These are phyloP conservation scores for Abrus pulchellus DNA, from an alignment of 306 rosid species.

Conservation along the genomic window DNA sequence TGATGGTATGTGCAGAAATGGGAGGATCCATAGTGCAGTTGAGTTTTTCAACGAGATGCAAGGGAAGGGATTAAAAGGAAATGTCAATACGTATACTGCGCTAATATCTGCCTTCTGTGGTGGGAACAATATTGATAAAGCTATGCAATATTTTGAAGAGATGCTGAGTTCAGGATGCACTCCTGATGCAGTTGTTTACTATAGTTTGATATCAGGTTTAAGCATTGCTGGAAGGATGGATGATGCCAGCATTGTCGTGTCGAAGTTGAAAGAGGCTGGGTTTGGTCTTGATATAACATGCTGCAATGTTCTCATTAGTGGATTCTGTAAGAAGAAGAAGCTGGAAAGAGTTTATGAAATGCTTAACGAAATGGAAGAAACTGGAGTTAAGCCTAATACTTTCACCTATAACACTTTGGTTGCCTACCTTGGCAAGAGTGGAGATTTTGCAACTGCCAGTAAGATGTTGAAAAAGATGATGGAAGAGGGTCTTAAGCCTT, in stretches of 20 bases:
- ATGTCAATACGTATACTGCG: conserved; percentile 63
- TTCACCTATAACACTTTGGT: conserved; percentile 82
- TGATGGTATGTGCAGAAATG: conserved; percentile 74
- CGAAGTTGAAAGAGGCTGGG: conserved; percentile 74
- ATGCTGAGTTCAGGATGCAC: conserved; percentile 68
- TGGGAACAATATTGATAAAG: conserved; percentile 72
- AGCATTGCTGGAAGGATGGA: conserved; percentile 80
- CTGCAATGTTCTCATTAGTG: conserved; percentile 74
- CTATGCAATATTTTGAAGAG: conserved; percentile 70
- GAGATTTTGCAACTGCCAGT: conserved; percentile 59
- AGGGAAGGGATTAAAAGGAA: conserved; percentile 67
- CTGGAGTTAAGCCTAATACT: conserved; percentile 69
- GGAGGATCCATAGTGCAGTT: conserved; percentile 67
- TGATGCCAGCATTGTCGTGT: conserved; percentile 69
- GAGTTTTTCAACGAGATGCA: conserved; percentile 67
- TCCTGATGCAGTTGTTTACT: conserved; percentile 69
- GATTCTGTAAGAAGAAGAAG: conserved; percentile 78
- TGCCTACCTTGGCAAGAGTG: conserved; percentile 64
- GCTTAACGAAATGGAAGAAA: conserved; percentile 73
- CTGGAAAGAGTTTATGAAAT: conserved; percentile 61
- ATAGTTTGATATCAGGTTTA: conserved; percentile 77
- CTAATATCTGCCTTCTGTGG: conserved; percentile 74
- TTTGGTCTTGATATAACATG: conserved; percentile 67
- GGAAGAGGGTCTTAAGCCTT: conserved; percentile 62
- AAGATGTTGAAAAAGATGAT: conserved; percentile 68